Evolutionary conservation across 1,139 yeast genomes (phyloP).

Genomic region (Scheffersomyces insectosa): DNA sequence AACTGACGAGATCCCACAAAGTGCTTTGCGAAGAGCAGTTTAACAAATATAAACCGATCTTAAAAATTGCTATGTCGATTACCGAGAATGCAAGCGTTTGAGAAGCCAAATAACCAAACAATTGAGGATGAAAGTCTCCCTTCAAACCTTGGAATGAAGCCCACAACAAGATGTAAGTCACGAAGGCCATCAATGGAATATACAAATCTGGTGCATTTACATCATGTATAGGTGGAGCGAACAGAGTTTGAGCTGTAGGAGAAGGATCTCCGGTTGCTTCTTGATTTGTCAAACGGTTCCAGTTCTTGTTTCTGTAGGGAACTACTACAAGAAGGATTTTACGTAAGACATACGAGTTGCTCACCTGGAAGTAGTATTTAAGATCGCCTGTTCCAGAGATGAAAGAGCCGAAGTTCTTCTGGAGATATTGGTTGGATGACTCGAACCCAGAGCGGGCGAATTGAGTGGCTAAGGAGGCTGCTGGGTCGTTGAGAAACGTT

Average conservation of each 20-base stretch:
- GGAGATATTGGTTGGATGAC: constrained; percentile 69
- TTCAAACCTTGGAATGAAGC: constrained; percentile 84
- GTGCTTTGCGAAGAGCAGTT: constrained; percentile 55
- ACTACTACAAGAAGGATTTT: constrained; percentile 75
- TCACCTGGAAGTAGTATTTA: constrained; percentile 87
- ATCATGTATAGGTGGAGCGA: constrained; percentile 77
- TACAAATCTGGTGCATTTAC: constrained; percentile 95
- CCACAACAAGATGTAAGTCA: constrained; percentile 83
- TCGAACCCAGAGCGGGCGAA: constrained; percentile 84
- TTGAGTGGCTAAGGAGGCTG: constrained; percentile 83
- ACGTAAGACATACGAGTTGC: constrained; percentile 78
- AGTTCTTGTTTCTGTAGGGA: constrained; percentile 83
- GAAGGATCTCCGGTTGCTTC: constrained; percentile 32
- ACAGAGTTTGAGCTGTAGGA: constrained; percentile 42
- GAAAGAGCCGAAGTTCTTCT: constrained; percentile 63
- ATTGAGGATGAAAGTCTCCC: constrained; percentile 91
- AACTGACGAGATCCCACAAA: constrained; percentile 82
- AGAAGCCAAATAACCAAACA: constrained; percentile 87
- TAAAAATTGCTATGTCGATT: constrained; percentile 58
- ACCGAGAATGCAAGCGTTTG: constrained; percentile 83
- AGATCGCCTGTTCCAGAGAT: constrained; percentile 55
- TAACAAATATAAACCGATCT: constrained; percentile 45
- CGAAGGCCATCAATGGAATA: constrained; percentile 90
- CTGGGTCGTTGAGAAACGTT: constrained; percentile 68
- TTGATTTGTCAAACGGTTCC: constrained; percentile 61